Evolutionary conservation across 139 green algal genomes (phyloP).

Genomic region (Zygnema circumcarinatum): DNA sequence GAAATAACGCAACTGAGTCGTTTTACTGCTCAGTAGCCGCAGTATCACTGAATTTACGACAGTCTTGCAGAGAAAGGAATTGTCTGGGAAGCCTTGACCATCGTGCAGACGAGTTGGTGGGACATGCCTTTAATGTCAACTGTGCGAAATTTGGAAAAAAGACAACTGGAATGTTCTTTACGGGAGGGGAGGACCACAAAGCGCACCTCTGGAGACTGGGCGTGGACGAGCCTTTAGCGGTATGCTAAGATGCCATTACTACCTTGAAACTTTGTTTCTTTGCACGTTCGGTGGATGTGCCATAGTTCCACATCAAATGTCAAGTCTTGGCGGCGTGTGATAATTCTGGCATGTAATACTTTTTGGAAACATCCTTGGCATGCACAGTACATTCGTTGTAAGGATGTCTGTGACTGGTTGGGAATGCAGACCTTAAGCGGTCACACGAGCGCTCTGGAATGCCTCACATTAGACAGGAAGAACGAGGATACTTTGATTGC

Average conservation of each 20-base stretch:
- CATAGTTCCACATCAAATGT: too few relatives aligned
- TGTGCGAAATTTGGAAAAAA: constrained; percentile 12
- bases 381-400: too few relatives aligned
- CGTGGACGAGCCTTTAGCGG: constrained; percentile 8
- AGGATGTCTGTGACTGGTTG: not conserved
- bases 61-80: not conserved
- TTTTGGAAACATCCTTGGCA: too few relatives aligned
- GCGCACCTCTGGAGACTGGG: constrained; percentile 5
- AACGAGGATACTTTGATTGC: constrained; percentile 3
- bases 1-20: not conserved
- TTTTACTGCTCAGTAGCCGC: not conserved
- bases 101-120: constrained; percentile 6
- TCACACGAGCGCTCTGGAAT: constrained; percentile 23
- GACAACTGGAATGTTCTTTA: not conserved
- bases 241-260: not conserved
- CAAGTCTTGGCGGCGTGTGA: too few relatives aligned
- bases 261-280: not conserved
- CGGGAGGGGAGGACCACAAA: constrained; percentile 29
- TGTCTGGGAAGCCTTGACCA: not conserved
- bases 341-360: too few relatives aligned
- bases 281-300: too few relatives aligned
- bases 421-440: constrained; percentile 13
- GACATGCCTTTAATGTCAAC: not conserved
- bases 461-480: not conserved
- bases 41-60: not conserved